Base-by-base conservation (phyloP, 768 basidiomycete genomes). In the Mycena alexandri region DNA sequence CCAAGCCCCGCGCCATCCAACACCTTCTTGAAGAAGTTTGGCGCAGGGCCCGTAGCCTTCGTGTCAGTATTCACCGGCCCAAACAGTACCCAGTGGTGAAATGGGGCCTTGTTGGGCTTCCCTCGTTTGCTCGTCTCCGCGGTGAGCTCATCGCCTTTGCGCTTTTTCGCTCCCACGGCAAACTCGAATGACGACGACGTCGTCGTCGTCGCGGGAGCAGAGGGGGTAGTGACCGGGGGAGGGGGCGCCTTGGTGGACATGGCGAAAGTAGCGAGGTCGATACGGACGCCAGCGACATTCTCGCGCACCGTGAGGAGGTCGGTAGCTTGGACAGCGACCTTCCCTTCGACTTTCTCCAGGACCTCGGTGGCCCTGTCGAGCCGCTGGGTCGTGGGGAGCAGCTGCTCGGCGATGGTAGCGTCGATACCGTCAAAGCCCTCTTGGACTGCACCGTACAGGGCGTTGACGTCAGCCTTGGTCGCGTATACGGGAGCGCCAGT, bases 231-330 rank as follows among this genome's bases (percentile, higher is more conserved):
- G 34, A 41, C 24, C 16, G 50, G 6, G 50, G 12, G 9, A 6
- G n/a, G 19, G 38, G 53, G 2, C 2, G n/a, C 36, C 33, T 10
- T 21, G 38, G 41, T 6, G 5, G 22, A 7, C 11, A 10, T 41
- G 6, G 22, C 13, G 41, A 7, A 7, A 25, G 54, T 21, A 8
- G 11, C 12, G 13, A 61, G 25, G 22, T 61, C 60, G 14, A 29
- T 16, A 24, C 29, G 60, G 47, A 51, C 11, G 24, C 50, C 7
- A 1, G 50, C 60, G 25, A 61, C 34, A 48, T 52, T 61, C 48
- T 61, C 60, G 6, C 60, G 48, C 0, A 36, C 36, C 0, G 22
- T 16, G 33, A 60, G 58, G 8, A 29, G 13, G 1, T 24, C 36
- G 3, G 14, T 33, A n/a, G 48, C 19, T 21, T 14, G n/a, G 34